Evolutionary conservation across 176 grass and related monocot genomes (phyloP).

Genomic region (Aegilops sharonensis): DNA sequence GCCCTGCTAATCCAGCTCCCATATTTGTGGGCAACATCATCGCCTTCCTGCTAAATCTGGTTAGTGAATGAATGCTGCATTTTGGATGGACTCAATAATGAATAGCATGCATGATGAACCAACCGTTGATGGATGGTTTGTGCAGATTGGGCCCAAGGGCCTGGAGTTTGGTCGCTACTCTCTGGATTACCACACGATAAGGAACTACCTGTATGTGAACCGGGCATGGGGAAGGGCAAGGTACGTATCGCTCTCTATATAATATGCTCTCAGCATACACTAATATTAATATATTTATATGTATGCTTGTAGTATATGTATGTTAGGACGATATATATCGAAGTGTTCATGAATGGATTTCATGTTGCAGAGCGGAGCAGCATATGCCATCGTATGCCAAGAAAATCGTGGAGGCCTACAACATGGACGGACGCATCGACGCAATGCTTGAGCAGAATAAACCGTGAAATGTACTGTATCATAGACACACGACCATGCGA

Average conservation of each 20-base stretch:
- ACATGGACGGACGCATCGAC: slow-evolving; percentile 57
- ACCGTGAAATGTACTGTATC: neutral
- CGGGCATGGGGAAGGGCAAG: slow-evolving; percentile 77
- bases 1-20: slow-evolving; percentile 70
- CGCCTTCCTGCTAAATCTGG: slow-evolving; percentile 80
- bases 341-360: neutral
- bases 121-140: neutral
- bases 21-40: slow-evolving; percentile 78
- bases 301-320: neutral
- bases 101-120: neutral
- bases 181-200: slow-evolving; percentile 87
- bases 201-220: slow-evolving; percentile 84
- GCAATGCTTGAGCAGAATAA: slow-evolving; percentile 42
- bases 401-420: slow-evolving; percentile 81
- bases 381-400: slow-evolving; percentile 87
- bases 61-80: slow-evolving; percentile 16
- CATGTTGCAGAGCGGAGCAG: slow-evolving; percentile 58
- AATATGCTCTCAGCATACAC: neutral
- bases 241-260: slow-evolving; percentile 1
- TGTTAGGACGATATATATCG: neutral
- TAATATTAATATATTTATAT: neutral
- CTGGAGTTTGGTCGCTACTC: slow-evolving; percentile 98
- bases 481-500: neutral
- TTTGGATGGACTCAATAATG: neutral
- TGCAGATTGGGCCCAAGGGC: slow-evolving; percentile 88